Evolutionary conservation across 345 rosid species (phyloP).

Genomic region (Trapa bicornis): DNA sequence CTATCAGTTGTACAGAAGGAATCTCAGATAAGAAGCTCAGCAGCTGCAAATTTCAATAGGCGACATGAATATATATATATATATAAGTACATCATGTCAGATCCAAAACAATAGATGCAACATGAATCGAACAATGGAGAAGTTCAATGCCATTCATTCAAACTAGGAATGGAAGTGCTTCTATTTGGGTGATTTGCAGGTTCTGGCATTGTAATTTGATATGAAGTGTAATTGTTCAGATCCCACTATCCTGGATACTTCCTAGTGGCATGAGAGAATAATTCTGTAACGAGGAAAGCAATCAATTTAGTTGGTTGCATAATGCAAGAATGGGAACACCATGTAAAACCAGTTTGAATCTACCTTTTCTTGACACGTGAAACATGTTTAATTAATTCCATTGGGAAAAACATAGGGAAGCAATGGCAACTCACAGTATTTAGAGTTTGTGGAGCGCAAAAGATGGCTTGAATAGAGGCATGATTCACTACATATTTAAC

Average conservation of each 20-base stretch:
- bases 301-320: neutral
- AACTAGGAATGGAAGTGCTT: neutral
- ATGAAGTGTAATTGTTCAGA: neutral
- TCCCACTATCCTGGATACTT: neutral
- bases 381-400: neutral
- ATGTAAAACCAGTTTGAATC: neutral
- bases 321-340: neutral
- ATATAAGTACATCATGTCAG: neutral
- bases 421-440: constrained; percentile 45
- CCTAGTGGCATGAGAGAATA: neutral
- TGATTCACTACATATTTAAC: constrained; percentile 67
- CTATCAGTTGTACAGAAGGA: constrained; percentile 59
- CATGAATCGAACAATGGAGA: neutral
- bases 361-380: neutral
- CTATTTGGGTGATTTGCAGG: neutral
- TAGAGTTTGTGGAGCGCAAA: constrained; percentile 71
- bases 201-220: neutral
- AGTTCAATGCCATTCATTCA: neutral
- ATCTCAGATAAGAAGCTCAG: constrained; percentile 66
- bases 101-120: neutral
- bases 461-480: constrained; percentile 62
- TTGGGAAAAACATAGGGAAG: neutral
- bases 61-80: constrained; percentile 4
- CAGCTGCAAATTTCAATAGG: constrained; percentile 34
- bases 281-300: neutral